Evolutionary conservation across 2,329 filamentous ascomycete genomes (phyloP).

Genomic region (Corinectria fuckeliana): DNA sequence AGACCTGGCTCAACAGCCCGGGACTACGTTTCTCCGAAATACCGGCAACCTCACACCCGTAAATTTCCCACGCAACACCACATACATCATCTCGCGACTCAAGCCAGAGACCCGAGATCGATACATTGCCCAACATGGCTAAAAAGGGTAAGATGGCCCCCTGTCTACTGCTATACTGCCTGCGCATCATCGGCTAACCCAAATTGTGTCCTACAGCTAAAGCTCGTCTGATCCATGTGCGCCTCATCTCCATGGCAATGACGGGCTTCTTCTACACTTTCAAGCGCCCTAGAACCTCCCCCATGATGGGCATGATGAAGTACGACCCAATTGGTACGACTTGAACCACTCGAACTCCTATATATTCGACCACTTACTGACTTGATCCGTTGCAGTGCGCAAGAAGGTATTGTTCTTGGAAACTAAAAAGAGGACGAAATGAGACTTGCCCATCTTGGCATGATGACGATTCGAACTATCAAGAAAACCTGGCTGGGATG

Average conservation of each 20-base stretch:
- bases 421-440: slow-evolving; percentile 79
- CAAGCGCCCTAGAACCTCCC: slow-evolving; percentile 77
- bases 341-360: background rate
- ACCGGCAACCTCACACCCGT: slow-evolving; percentile 22
- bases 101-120: slow-evolving; percentile 24
- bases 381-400: slow-evolving; percentile 66
- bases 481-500: slow-evolving; percentile 3
- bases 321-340: slow-evolving; percentile 90
- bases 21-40: slow-evolving; percentile 30
- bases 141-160: slow-evolving; percentile 35
- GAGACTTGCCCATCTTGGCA: slow-evolving; percentile 24
- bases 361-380: background rate
- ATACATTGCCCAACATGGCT: slow-evolving; percentile 31
- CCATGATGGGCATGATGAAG: slow-evolving; percentile 96
- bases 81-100: slow-evolving; percentile 16
- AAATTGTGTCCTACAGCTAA: slow-evolving; percentile 65
- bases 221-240: slow-evolving; percentile 90
- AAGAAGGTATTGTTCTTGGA: slow-evolving; percentile 97
- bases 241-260: slow-evolving; percentile 97
- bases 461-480: slow-evolving; percentile 22
- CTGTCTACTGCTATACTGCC: background rate
- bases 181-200: slow-evolving; percentile 7
- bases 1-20: slow-evolving; percentile 15
- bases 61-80: slow-evolving; percentile 35
- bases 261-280: slow-evolving; percentile 97